A percentile compares a stretch with the other conserved stretches of the same genome.
phyloP scores from a whole-genome alignment of 192 early-diverging fungal species.

The Backusella liffmaniae region DNA sequence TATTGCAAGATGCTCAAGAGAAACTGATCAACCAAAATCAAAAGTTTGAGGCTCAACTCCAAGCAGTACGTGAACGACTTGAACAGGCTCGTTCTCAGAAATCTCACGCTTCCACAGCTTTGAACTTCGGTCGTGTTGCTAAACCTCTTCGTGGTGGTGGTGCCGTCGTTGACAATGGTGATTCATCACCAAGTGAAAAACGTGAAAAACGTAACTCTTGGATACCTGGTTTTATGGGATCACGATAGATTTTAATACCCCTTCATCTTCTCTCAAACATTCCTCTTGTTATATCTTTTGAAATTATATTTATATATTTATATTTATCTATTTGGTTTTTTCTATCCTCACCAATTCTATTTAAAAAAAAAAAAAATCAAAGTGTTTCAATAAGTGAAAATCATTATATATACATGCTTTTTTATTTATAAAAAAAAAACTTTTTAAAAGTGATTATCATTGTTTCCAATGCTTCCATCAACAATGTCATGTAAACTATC shows the following conservation, averaged over 20 bases:
- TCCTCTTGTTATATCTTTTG: background rate
- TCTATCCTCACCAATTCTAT: background rate
- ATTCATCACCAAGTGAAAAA: constrained; percentile 28
- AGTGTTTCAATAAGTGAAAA: background rate
- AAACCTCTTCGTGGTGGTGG: constrained; percentile 89
- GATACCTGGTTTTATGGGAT: constrained; percentile 37
- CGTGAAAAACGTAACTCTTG: constrained; percentile 35
- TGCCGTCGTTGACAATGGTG: constrained; percentile 13
- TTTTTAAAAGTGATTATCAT: background rate
- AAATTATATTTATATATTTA: background rate
- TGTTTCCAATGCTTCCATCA: background rate
- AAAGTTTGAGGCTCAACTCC: constrained; percentile 79
- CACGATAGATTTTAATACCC: constrained; percentile 8
- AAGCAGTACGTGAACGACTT: constrained; percentile 73
- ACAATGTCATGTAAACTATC: constrained; percentile 30
- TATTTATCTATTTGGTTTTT: background rate
- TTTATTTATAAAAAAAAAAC: background rate
- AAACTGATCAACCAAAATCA: constrained; percentile 78
- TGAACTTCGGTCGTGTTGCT: constrained; percentile 62
- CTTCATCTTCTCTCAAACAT: background rate
- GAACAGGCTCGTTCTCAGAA: constrained; percentile 69
- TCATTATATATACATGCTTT: background rate
- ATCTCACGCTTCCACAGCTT: constrained; percentile 32
- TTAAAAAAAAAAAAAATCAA: background rate
- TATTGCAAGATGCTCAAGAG: constrained; percentile 82